Evolutionary conservation across 495 filamentous ascomycete species (phyloP).

Genomic region (Parathielavia hyrcaniae): DNA sequence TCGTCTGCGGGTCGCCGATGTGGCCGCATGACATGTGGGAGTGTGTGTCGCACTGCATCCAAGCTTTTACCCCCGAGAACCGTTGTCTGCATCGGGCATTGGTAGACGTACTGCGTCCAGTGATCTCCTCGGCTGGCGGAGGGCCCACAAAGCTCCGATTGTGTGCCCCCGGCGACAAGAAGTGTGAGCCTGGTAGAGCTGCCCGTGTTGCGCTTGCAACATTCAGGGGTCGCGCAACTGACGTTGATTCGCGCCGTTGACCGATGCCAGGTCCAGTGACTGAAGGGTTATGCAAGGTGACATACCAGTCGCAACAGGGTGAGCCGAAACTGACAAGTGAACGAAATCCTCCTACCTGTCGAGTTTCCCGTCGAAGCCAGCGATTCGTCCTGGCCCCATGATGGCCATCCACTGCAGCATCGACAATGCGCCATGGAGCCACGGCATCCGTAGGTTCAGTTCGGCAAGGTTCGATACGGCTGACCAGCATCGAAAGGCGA

Average conservation of each 20-base stretch:
- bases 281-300: slow-evolving; percentile 37
- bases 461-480: slow-evolving; percentile 63
- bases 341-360: slow-evolving; percentile 69
- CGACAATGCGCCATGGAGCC: slow-evolving; percentile 65
- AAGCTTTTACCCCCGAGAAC: slow-evolving; percentile 30
- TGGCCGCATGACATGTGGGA: slow-evolving; percentile 33
- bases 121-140: slow-evolving; percentile 10
- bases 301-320: slow-evolving; percentile 19
- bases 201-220: slow-evolving; percentile 37
- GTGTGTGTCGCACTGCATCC: slow-evolving; percentile 34
- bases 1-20: slow-evolving; percentile 32
- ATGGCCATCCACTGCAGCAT: slow-evolving; percentile 66
- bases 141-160: slow-evolving; percentile 3
- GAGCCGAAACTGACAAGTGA: slow-evolving; percentile 21
- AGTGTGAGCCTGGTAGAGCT: slow-evolving; percentile 13
- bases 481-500: slow-evolving; percentile 66
- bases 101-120: slow-evolving; percentile 23
- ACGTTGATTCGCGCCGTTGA: slow-evolving; percentile 25
- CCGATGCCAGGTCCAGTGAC: slow-evolving; percentile 37
- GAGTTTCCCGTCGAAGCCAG: slow-evolving; percentile 65
- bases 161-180: slow-evolving; percentile 3
- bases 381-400: slow-evolving; percentile 65
- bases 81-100: slow-evolving; percentile 26
- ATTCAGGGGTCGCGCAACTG: slow-evolving; percentile 7
- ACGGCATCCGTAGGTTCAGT: slow-evolving; percentile 74